Percentiles rank a stretch among this genome's conserved stretches.
Conservation (phyloP, 768 basidiomycete genomes). For the Asterophora lycoperdoides region DNA sequence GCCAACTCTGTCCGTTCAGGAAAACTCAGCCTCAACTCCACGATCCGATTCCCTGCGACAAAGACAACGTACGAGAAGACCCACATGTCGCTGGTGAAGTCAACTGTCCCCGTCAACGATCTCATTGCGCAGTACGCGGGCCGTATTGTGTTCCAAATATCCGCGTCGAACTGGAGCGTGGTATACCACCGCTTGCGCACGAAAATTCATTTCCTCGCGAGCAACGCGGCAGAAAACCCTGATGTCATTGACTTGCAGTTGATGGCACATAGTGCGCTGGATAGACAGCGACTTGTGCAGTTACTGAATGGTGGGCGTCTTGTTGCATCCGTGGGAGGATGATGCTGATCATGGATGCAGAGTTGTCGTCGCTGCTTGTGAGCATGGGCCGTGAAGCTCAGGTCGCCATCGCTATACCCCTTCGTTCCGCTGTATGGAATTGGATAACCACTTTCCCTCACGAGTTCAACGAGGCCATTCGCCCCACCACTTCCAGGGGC, state of each 20-base stretch:
- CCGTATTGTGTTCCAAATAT: conserved; percentile 80
- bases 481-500: conserved; percentile 24
- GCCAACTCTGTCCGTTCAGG: conserved; percentile 35
- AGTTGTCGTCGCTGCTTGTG: conserved; percentile 76
- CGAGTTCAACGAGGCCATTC: conserved; percentile 74
- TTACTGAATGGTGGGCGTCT: conserved; percentile 57
- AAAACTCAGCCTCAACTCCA: conserved; percentile 35
- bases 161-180: conserved; percentile 82
- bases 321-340: neutral
- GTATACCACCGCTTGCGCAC: conserved; percentile 66
- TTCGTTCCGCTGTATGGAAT: conserved; percentile 83
- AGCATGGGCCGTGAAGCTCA: conserved; percentile 78
- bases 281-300: conserved; percentile 61
- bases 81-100: conserved; percentile 54
- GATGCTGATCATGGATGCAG: conserved; percentile 31
- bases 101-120: conserved; percentile 49
- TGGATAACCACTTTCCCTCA: conserved; percentile 79
- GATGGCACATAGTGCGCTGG: conserved; percentile 73
- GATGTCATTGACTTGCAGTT: conserved; percentile 76
- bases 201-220: conserved; percentile 65
- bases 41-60: conserved; percentile 36
- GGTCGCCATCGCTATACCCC: conserved; percentile 61
- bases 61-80: conserved; percentile 55
- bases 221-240: conserved; percentile 34
- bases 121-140: conserved; percentile 71